phyloP scores from a whole-genome alignment of 306 rosid species.

The Senna tora region DNA sequence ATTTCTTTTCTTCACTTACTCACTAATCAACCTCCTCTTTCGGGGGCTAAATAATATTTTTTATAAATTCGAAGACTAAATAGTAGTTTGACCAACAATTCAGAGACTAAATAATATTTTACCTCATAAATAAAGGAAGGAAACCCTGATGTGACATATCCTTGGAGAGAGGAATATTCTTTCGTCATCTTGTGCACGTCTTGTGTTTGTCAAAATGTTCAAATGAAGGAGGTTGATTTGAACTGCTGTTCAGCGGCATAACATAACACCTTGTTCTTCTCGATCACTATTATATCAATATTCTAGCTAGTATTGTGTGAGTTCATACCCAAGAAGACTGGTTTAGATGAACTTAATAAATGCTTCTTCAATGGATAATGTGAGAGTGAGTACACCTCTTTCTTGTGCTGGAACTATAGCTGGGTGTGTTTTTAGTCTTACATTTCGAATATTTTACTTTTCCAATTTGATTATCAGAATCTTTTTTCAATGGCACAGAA shows the following conservation, averaged over 20 bases:
- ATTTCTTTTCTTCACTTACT: no score
- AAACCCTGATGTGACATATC: not conserved
- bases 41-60: no score
- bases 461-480: slow-evolving; percentile 34
- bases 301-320: slow-evolving; percentile 55
- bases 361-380: not conserved
- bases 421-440: not conserved
- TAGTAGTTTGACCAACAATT: no score
- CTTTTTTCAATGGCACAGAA: slow-evolving; percentile 57
- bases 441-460: not conserved
- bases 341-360: slow-evolving; percentile 40
- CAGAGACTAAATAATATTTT: no score
- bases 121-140: not conserved
- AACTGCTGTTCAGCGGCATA: slow-evolving; percentile 1
- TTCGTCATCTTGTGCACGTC: not conserved
- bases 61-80: no score
- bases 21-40: no score
- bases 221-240: not conserved
- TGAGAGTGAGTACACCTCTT: not conserved
- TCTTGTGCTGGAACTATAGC: not conserved
- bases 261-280: slow-evolving; percentile 1
- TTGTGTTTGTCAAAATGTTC: not conserved
- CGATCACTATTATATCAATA: not conserved
- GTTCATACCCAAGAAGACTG: slow-evolving; percentile 37
- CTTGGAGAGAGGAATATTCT: not conserved